Conservation (phyloP, 345 rosid species). For the Hypericum perforatum region DNA sequence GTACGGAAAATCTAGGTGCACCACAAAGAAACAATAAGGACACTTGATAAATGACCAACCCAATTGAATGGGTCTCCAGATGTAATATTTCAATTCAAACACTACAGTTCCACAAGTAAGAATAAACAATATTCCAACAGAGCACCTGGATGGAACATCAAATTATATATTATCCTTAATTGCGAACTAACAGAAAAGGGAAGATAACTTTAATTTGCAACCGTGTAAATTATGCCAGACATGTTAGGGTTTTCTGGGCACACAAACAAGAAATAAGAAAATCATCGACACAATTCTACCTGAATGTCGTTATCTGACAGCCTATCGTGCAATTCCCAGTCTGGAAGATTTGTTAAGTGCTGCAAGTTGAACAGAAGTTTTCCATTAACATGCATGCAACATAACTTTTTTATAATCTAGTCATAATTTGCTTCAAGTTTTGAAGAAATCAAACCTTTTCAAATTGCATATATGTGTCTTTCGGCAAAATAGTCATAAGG, state of each 20-base stretch:
- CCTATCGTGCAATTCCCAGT: conserved; percentile 59
- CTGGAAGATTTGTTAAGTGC: conserved; percentile 65
- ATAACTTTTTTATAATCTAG: too few species aligned
- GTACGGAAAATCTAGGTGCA: conserved; percentile 62
- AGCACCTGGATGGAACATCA: too few species aligned
- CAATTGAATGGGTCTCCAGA: too few species aligned
- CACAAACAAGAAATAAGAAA: conserved; percentile 2
- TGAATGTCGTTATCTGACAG: conserved; percentile 68
- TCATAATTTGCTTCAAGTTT: too few species aligned
- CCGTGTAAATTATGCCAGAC: not conserved
- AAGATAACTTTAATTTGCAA: not conserved
- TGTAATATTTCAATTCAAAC: too few species aligned
- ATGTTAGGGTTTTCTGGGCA: not conserved
- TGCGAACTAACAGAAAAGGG: too few species aligned
- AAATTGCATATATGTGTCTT: conserved; percentile 56
- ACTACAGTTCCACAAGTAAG: too few species aligned
- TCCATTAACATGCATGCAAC: too few species aligned
- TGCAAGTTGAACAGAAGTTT: conserved; percentile 16
- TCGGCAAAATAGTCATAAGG: conserved; percentile 70
- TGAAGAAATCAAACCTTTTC: conserved; percentile 41
- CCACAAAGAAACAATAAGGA: not conserved
- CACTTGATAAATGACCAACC: too few species aligned
- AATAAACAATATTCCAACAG: too few species aligned
- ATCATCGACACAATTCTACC: conserved; percentile 27
- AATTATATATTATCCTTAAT: too few species aligned